These are phyloP conservation scores for Babesia sp. DNA, from an alignment of 169 alveolate species.

Conservation along the genomic window DNA sequence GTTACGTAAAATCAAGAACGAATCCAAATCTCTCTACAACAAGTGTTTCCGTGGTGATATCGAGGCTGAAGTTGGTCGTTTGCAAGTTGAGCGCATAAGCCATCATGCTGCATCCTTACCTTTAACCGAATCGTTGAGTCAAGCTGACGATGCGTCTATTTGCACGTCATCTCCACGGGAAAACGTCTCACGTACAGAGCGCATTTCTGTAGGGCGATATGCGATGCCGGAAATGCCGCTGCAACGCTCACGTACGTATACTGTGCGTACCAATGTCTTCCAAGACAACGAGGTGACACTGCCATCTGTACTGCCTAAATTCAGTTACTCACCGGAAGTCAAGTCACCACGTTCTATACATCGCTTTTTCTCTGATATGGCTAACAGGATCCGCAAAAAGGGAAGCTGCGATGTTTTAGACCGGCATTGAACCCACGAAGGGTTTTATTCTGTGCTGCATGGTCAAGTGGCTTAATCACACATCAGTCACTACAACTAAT, in stretches of 20 bases:
- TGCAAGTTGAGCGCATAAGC: slow-evolving; percentile 21
- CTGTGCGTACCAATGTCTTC: slow-evolving; percentile 13
- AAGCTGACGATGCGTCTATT: background rate
- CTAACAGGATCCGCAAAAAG: slow-evolving; percentile 14
- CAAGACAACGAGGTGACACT: background rate
- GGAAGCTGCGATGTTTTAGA: slow-evolving; percentile 14
- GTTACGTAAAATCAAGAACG: slow-evolving; percentile 36
- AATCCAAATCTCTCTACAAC: slow-evolving; percentile 43
- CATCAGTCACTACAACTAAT: background rate
- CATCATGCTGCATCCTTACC: slow-evolving; percentile 29
- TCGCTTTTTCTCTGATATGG: slow-evolving; percentile 20
- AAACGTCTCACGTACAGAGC: background rate
- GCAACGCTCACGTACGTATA: slow-evolving; percentile 10
- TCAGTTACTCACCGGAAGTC: slow-evolving; percentile 45
- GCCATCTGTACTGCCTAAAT: slow-evolving; percentile 35
- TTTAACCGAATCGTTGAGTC: slow-evolving; percentile 8
- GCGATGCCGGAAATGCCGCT: slow-evolving; percentile 32
- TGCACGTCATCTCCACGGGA: background rate
- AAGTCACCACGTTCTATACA: slow-evolving; percentile 59
- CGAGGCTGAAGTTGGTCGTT: background rate
- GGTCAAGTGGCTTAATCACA: background rate
- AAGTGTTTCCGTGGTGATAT: slow-evolving; percentile 39
- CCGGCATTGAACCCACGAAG: slow-evolving; percentile 4
- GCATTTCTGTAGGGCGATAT: slow-evolving; percentile 45
- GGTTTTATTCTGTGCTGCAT: background rate